Base-by-base conservation (phyloP, 495 filamentous ascomycete genomes). In the Viridothelium virens region DNA sequence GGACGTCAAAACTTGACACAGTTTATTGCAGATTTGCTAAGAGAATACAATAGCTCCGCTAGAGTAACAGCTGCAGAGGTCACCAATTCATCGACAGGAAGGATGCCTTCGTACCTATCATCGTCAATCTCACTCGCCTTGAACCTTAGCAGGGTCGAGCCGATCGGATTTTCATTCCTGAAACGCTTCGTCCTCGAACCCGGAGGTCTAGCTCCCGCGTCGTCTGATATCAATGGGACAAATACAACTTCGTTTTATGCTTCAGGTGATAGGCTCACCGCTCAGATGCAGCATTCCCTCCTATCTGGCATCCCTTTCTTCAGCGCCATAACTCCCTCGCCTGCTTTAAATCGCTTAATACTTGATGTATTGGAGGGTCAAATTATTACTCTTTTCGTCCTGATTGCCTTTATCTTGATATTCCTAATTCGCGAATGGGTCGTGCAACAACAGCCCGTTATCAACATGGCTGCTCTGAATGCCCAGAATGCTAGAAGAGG, bases 351-450 rank as follows among this genome's bases (percentile, higher is more conserved):
- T 73, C 85, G 86, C 48, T 82, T 89, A 63, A 78, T 97, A 48
- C 88, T 97, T 62, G 86, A 92, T 66, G 86, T 90, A 1, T 75
- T 96, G 5, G 94, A 99, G 79, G 94, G 94, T 44, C 92, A 94
- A 71, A 82, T 97, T 47, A 95, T 99, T 67, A 97, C 93, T 7
- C 76, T 96, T 1, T 79, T 93, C 14, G 90, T 97, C 39, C 92
- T 99, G 6, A 81, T 92, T 63, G 89, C 87, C 59, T 97, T 97
- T 74, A 96, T 99, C 63, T 77, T 99, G 39, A 86, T 99, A 48
- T 97, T 99, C 69, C 78, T 99, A 18, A 96, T 99, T 62, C 82
- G 94, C 18, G 94, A 99, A 77, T 99, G 96, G 85, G 94, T 99
- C 47, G 91, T 97, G 5, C 93, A 97, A 72, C 94, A 97, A 73